phyloP scores from a whole-genome alignment of 192 early-diverging fungal genomes.

The Entomortierella beljakovae region DNA sequence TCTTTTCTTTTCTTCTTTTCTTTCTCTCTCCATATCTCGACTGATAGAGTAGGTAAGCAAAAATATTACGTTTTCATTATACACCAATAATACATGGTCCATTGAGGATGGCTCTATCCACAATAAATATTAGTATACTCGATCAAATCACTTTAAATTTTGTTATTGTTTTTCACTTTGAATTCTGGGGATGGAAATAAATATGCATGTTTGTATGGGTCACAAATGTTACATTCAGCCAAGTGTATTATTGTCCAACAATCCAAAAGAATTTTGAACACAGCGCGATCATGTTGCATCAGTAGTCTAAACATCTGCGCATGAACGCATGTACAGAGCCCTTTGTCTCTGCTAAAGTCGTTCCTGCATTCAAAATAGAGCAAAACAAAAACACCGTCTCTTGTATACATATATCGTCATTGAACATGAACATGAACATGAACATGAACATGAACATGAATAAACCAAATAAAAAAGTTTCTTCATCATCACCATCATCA shows the following conservation, averaged over 20 bases:
- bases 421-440: not conserved
- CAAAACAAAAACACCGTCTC: slow-evolving; percentile 8
- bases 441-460: not conserved
- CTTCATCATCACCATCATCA: not conserved
- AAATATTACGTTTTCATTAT: not conserved
- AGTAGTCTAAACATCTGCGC: no score
- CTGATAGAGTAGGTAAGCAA: not conserved
- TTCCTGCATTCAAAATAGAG: not conserved
- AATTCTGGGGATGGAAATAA: no score
- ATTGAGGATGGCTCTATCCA: no score
- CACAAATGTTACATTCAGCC: no score
- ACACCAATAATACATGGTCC: no score
- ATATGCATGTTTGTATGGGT: no score
- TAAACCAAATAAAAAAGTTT: not conserved
- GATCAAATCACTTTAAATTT: no score
- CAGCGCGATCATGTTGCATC: not conserved
- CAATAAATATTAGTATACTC: no score
- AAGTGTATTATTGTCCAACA: not conserved
- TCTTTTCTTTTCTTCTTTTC: not conserved
- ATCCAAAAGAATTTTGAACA: slow-evolving; percentile 26
- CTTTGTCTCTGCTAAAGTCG: not conserved
- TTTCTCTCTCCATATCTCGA: slow-evolving; percentile 3
- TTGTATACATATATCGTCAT: not conserved
- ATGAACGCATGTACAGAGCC: not conserved
- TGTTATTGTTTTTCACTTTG: no score